Evolutionary conservation across 768 basidiomycete genomes (phyloP), one percentile per base, ranked within the genome.

Genomic region (Termitomyces sp.): DNA sequence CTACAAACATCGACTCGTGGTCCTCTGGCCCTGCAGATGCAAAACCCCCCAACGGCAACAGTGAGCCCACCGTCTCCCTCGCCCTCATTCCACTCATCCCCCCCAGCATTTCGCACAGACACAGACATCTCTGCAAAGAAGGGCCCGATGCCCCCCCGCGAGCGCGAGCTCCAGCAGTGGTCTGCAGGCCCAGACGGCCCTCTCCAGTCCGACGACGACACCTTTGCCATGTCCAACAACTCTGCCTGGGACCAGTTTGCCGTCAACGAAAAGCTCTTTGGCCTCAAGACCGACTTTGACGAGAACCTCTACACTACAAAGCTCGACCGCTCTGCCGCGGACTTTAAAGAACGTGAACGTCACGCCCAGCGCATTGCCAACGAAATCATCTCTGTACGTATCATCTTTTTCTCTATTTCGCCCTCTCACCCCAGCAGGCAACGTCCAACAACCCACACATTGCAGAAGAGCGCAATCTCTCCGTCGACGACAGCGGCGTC

Each of bases 221-320:
- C 89, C 0, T 92, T 92, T 63, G 88, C 85, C 4, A 66, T 79
- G 12, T 71, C 79, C 16, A 69, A 64, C 44, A 75, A 72, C 57
- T 68, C 72, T 29, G 66, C 77, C 2, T 94, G 95, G 92, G 94
- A 99, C 71, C 94, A 97, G 71, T 99, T 96, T 65, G 87, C 86
- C 20, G 92, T 78, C 42, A 99, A 98, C 72, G 96, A 98, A 72
- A 80, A 89, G 64, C 78, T 92, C 55, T 98, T 97, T 67, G 97
- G 97, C 24, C 86, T 96, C 60, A 93, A 79, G 65, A 93, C 94
- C 9, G 84, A 83, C 64, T 99, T 92, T 71, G 88, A 96, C 66
- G 97, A 99, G 74, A 91, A 96, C 57, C 68, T 86, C 34, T 99
- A 99, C 71, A 98, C 97, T 12, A 98, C 96, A 18, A 93, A 86